These are phyloP conservation scores for Yarrowia sp. DNA, from an alignment of 805 yeast genomes.

Conservation along the genomic window DNA sequence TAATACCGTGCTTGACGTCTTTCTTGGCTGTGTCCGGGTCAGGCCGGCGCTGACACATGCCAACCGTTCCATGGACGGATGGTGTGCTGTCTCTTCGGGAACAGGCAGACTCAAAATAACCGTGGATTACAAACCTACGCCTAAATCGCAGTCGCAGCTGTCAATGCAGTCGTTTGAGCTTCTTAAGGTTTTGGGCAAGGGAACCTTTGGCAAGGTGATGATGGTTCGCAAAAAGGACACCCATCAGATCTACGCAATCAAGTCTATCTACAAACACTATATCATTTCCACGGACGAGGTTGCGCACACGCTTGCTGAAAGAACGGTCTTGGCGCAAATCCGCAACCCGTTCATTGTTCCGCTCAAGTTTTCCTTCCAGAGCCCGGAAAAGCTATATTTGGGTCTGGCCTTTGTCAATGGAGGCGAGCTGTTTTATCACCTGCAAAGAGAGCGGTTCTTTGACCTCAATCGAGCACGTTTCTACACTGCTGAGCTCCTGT, in stretches of 20 bases:
- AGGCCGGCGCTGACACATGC: slow-evolving; percentile 37
- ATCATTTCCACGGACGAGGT: slow-evolving; percentile 93
- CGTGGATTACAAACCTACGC: slow-evolving; percentile 65
- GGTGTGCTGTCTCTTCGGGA: slow-evolving; percentile 35
- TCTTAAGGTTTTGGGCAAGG: slow-evolving; percentile 94
- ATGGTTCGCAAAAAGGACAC: slow-evolving; percentile 96
- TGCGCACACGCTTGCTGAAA: slow-evolving; percentile 92
- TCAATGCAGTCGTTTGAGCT: slow-evolving; percentile 89
- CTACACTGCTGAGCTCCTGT: slow-evolving; percentile 88
- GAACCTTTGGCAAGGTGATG: slow-evolving; percentile 98
- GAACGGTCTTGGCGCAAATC: slow-evolving; percentile 90
- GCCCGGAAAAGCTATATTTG: slow-evolving; percentile 87
- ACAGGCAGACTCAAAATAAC: slow-evolving; percentile 47
- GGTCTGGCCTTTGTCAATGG: slow-evolving; percentile 94
- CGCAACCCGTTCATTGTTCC: slow-evolving; percentile 96
- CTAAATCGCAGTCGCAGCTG: slow-evolving; percentile 51
- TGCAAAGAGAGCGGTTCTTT: slow-evolving; percentile 86
- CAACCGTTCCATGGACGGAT: slow-evolving; percentile 29
- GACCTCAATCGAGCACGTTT: slow-evolving; percentile 88
- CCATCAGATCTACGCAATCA: slow-evolving; percentile 88
- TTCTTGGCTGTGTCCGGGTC: slow-evolving; percentile 68
- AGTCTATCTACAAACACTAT: slow-evolving; percentile 90
- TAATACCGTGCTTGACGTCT: slow-evolving; percentile 54
- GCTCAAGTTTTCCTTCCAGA: slow-evolving; percentile 90
- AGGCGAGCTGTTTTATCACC: slow-evolving; percentile 92